A percentile compares a stretch with the other conserved stretches of the same genome.
Evolutionary conservation across 148 eudicot genomes (phyloP).

Genomic region (Camellia lanceoleosa): DNA sequence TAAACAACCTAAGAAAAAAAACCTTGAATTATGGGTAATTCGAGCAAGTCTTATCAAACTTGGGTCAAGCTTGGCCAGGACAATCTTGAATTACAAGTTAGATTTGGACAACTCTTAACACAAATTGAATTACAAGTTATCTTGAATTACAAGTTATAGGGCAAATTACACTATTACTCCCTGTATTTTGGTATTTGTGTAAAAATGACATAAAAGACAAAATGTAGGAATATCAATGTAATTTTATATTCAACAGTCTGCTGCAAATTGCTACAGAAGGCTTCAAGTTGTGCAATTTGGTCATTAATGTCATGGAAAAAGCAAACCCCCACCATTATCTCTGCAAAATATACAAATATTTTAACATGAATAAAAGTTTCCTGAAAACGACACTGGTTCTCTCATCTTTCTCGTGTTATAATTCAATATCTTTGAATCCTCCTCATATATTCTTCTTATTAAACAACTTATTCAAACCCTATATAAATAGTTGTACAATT

Average conservation of each 20-base stretch:
- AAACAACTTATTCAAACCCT: not conserved
- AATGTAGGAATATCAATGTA: too few species aligned
- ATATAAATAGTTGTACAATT: not conserved
- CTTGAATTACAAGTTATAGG: too few species aligned
- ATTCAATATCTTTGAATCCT: not conserved
- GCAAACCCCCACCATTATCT: not conserved
- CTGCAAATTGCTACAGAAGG: not conserved
- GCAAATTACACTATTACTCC: too few species aligned
- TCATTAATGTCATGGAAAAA: not conserved
- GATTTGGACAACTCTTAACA: too few species aligned
- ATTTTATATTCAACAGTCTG: not conserved
- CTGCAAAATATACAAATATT: not conserved
- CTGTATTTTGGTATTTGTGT: too few species aligned
- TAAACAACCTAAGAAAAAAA: too few species aligned
- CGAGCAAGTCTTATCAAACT: too few species aligned
- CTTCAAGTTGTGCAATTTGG: slow-evolving; percentile 9
- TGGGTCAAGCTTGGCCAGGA: too few species aligned
- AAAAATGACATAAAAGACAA: too few species aligned
- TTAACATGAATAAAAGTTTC: not conserved
- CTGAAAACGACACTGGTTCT: not conserved
- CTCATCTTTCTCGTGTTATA: not conserved
- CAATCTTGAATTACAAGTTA: too few species aligned
- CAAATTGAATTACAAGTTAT: too few species aligned
- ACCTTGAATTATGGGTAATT: too few species aligned
- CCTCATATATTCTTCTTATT: not conserved